Base-by-base conservation (phyloP, 1,284 basidiomycete genomes). In the Leccinum fuscescens region DNA sequence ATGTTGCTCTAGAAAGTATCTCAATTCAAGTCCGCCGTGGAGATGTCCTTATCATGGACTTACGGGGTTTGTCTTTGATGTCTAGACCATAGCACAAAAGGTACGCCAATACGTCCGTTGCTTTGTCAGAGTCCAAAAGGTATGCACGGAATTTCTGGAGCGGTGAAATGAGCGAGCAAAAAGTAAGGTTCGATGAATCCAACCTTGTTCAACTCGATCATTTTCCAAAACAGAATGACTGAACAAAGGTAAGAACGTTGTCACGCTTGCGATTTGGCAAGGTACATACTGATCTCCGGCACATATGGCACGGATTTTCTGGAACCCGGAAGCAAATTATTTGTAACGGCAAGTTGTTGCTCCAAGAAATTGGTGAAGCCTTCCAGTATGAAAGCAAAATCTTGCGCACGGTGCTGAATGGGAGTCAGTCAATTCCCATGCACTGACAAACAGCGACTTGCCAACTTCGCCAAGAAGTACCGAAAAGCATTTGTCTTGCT, bases 171-270 rank as follows among this genome's bases (percentile, higher is more conserved):
- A 61, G 37, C 31, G 29, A 39, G 11, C 11, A 22, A 42, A 37
- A 35, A 33, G 33, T 31, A 35, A 46, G 53, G 15, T 20, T 50
- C 12, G 46, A 22, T 48, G 39, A 7, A 20, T 17, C 76, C 51
- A 61, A 93, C 93, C 81, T 92, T 95, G 78, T 96, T 96, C 31
- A 95, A 75, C 66, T 96, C 95, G 48, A 96, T 79, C 74, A 93
- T 84, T 74, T 94, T 92, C 94, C 94, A 96, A 58, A 96, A 83
- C 57, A 97, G 82, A 57, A 95, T 81, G 57, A 93, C 92, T 93
- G 63, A 15, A 1, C 24, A 22, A 51, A 7, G 22, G 54, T 64
- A 31, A 66, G 60, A 50, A 63, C 56, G 37, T 22, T 17, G 56
- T 61, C 52, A 61, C 11, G 42, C 57, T 52, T 50, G 50, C 54